phyloP scores from a whole-genome alignment of 345 rosid genomes.

The Eucalyptus marginata region DNA sequence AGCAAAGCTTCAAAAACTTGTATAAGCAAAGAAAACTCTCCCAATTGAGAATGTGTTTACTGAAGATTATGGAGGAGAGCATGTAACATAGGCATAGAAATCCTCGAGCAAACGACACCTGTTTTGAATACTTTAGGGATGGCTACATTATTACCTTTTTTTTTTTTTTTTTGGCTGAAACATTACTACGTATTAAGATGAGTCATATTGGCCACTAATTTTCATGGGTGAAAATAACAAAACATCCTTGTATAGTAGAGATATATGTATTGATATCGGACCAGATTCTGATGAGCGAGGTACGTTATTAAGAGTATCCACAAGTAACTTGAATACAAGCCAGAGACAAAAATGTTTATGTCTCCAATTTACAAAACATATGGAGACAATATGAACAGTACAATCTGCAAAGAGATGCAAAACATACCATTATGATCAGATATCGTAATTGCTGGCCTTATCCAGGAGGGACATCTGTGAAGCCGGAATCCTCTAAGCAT shows the following conservation, averaged over 20 bases:
- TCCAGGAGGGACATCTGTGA: conserved; percentile 89
- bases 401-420: neutral
- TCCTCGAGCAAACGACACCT: neutral
- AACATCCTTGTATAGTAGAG: neutral
- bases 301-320: neutral
- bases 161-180: too few relatives aligned
- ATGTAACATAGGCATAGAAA: neutral
- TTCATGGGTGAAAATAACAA: neutral
- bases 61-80: neutral
- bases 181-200: neutral
- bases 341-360: neutral
- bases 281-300: neutral
- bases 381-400: neutral
- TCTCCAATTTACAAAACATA: neutral
- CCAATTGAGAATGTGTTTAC: neutral
- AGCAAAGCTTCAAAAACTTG: neutral
- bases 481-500: conserved; percentile 90
- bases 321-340: neutral
- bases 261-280: neutral
- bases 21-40: neutral
- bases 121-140: neutral
- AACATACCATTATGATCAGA: conserved; percentile 67
- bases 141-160: neutral
- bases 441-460: conserved; percentile 74
- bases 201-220: neutral